phyloP scores from a whole-genome alignment of 257 asterid genomes.

The Nicotiana undulata region DNA sequence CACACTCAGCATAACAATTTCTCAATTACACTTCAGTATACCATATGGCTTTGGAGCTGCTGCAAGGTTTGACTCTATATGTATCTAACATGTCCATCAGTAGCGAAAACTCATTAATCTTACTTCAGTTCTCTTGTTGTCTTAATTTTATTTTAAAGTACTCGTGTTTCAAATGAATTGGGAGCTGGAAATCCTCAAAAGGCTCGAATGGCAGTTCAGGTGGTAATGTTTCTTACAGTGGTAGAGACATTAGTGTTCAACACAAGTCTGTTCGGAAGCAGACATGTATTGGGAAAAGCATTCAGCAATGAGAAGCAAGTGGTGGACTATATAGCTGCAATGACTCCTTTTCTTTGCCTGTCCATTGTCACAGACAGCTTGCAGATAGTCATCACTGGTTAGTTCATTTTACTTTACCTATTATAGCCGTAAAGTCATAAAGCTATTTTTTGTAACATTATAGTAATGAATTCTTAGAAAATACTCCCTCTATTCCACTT shows the following conservation, averaged over 20 bases:
- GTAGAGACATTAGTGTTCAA: constrained; percentile 15
- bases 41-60: constrained; percentile 56
- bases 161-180: constrained; percentile 55
- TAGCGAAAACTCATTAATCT: background rate
- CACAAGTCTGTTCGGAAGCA: constrained; percentile 20
- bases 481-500: too few relatives aligned
- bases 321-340: constrained; percentile 31
- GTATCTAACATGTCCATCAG: background rate
- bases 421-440: too few relatives aligned
- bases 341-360: constrained; percentile 48
- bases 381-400: constrained; percentile 54
- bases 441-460: too few relatives aligned
- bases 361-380: constrained; percentile 36
- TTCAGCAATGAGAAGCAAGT: constrained; percentile 45
- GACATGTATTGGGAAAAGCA: constrained; percentile 26
- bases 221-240: constrained; percentile 28
- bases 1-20: constrained; percentile 45
- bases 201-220: constrained; percentile 33
- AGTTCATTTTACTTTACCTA: background rate
- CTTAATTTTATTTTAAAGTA: constrained; percentile 19
- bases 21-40: constrained; percentile 44
- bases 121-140: background rate
- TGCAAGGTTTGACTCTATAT: constrained; percentile 33
- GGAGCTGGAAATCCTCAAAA: constrained; percentile 52
- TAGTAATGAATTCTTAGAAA: too few relatives aligned